phyloP scores from a whole-genome alignment of 805 yeast genomes.

The Zygotorulaspora sp. region DNA sequence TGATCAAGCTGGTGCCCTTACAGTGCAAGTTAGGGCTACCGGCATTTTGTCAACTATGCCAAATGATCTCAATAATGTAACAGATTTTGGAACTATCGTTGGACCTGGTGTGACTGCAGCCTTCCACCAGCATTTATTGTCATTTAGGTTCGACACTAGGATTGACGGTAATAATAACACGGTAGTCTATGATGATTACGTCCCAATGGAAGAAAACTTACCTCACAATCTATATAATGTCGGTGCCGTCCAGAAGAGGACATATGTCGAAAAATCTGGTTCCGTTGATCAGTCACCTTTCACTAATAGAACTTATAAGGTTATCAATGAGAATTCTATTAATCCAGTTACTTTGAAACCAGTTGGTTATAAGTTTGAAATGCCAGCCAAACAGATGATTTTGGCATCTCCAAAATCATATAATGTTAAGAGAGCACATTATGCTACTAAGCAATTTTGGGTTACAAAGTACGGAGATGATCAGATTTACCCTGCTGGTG shows the following conservation, averaged over 20 bases:
- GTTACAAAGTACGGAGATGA: slow-evolving; percentile 73
- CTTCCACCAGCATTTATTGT: slow-evolving; percentile 75
- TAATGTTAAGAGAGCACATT: slow-evolving; percentile 67
- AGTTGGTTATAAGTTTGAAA: slow-evolving; percentile 67
- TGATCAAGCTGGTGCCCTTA: slow-evolving; percentile 73
- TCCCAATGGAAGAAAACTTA: slow-evolving; percentile 52
- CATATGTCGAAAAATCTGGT: slow-evolving; percentile 65
- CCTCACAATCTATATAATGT: slow-evolving; percentile 59
- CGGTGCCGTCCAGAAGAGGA: slow-evolving; percentile 63
- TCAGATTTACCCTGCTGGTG: slow-evolving; percentile 76
- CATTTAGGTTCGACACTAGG: slow-evolving; percentile 78
- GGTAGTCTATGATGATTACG: slow-evolving; percentile 65
- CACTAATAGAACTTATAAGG: slow-evolving; percentile 68
- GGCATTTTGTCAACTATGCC: slow-evolving; percentile 86
- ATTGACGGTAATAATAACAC: slow-evolving; percentile 77
- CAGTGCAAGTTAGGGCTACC: slow-evolving; percentile 77
- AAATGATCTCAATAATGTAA: slow-evolving; percentile 60
- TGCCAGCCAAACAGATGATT: slow-evolving; percentile 75
- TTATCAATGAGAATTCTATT: slow-evolving; percentile 66
- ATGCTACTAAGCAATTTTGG: slow-evolving; percentile 77
- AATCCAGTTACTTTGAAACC: slow-evolving; percentile 67
- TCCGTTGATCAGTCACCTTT: slow-evolving; percentile 68
- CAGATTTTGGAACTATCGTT: slow-evolving; percentile 66
- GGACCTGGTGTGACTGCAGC: slow-evolving; percentile 82
- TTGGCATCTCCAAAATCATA: slow-evolving; percentile 59